Evolutionary conservation across 2,329 filamentous ascomycete species (phyloP).

Genomic region (Aspergillus puulaauensis): DNA sequence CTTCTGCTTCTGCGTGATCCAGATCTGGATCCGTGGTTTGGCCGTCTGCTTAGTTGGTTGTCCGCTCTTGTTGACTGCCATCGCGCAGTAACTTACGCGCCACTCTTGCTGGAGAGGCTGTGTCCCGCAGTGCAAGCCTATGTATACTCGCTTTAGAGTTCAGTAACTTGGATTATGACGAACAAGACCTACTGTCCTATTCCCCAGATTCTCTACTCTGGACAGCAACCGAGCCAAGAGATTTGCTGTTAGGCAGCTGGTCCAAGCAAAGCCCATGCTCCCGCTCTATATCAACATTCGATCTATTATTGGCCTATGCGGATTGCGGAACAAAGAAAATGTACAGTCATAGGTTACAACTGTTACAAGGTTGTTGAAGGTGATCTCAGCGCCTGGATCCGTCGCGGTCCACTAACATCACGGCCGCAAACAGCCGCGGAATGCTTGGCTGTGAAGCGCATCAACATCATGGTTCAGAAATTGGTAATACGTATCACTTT

Average conservation of each 20-base stretch:
- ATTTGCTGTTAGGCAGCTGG: background rate
- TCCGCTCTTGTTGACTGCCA: background rate
- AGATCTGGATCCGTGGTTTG: constrained; percentile 4
- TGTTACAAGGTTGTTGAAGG: background rate
- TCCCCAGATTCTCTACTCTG: background rate
- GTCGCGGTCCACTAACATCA: background rate
- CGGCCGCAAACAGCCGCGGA: background rate
- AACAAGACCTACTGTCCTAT: background rate
- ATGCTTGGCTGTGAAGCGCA: no score
- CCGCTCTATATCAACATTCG: no score
- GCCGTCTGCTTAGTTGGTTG: background rate
- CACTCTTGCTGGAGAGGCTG: background rate
- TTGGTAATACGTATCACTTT: no score
- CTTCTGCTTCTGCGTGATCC: background rate
- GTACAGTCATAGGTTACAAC: background rate
- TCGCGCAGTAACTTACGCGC: background rate
- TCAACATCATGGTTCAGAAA: no score
- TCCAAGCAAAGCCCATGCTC: background rate
- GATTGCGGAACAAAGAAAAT: background rate
- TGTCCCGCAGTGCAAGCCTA: background rate
- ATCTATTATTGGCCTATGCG: background rate
- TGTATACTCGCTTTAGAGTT: background rate
- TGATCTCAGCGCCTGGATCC: background rate
- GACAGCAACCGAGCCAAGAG: background rate
- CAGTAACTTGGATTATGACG: background rate